Conservation (phyloP, 2,329 filamentous ascomycete species). For the Periglandula ipomoeae region DNA sequence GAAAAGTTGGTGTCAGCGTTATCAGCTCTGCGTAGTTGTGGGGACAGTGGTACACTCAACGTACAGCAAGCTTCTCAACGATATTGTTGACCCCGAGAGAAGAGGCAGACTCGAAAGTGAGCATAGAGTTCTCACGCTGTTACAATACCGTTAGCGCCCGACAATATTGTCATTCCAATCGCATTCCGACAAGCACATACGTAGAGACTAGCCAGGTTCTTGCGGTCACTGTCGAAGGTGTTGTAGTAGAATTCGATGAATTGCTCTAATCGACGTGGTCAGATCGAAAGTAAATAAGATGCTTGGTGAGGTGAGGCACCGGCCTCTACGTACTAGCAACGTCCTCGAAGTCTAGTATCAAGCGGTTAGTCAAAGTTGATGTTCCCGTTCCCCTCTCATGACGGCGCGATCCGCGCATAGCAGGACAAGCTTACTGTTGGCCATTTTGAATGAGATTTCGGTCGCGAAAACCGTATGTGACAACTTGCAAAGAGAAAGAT, state of each 20-base stretch:
- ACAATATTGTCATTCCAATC: neutral
- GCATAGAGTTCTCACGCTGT: conserved; percentile 76
- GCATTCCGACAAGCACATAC: conserved; percentile 45
- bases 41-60: conserved; percentile 15
- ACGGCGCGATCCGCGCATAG: neutral
- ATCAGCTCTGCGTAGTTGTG: neutral
- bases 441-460: conserved; percentile 21
- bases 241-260: conserved; percentile 90
- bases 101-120: conserved; percentile 77
- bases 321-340: conserved; percentile 34
- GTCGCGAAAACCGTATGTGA: neutral
- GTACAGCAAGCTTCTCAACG: conserved; percentile 71
- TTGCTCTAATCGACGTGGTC: conserved; percentile 50
- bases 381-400: conserved; percentile 8
- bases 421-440: conserved; percentile 18
- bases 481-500: conserved; percentile 5
- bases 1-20: neutral
- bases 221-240: conserved; percentile 69
- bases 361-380: conserved; percentile 13
- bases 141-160: conserved; percentile 6
- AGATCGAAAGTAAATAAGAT: neutral
- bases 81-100: conserved; percentile 58
- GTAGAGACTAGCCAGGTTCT: conserved; percentile 62
- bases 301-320: neutral
- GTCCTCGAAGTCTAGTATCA: conserved; percentile 30